Evolutionary conservation across 352 stramenopile species (phyloP).

Genomic region (Globisporangium spinosum): DNA sequence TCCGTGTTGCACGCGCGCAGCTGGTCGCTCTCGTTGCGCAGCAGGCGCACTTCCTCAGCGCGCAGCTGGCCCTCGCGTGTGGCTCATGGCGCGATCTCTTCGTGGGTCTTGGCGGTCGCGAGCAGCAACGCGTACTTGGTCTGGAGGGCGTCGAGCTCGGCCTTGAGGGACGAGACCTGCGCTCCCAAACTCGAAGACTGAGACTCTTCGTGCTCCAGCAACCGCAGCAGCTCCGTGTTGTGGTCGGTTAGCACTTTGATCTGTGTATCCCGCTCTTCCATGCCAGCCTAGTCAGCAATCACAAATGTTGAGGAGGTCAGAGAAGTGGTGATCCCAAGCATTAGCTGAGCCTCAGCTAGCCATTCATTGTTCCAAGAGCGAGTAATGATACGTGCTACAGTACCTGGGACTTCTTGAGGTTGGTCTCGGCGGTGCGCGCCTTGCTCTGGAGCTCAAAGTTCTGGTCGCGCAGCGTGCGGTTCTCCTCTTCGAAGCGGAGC

Average conservation of each 20-base stretch:
- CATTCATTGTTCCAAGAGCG: not conserved
- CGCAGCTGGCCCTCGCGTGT: conserved; percentile 91
- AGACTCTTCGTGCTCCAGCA: conserved; percentile 93
- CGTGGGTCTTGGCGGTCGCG: conserved; percentile 90
- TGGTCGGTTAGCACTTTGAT: conserved; percentile 93
- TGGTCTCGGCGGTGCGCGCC: conserved; percentile 81
- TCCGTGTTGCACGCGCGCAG: conserved; percentile 92
- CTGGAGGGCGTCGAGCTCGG: conserved; percentile 83
- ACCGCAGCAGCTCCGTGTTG: conserved; percentile 92
- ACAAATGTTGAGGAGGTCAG: not conserved
- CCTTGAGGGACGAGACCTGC: conserved; percentile 52
- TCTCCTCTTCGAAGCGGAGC: conserved; percentile 88
- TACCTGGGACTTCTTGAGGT: conserved; percentile 72
- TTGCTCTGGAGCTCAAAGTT: conserved; percentile 93
- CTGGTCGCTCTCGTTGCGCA: conserved; percentile 88
- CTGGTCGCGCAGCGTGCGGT: conserved; percentile 84
- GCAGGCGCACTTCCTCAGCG: conserved; percentile 91
- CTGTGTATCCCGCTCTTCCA: conserved; percentile 91
- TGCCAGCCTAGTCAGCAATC: conserved; percentile 30
- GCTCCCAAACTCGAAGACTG: conserved; percentile 65
- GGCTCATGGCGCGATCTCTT: conserved; percentile 88
- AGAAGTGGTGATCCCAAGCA: not conserved
- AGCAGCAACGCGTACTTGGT: conserved; percentile 89
- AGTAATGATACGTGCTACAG: not conserved
- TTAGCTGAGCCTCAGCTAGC: not conserved